Evolutionary conservation across 108 stramenopile genomes (phyloP).

Genomic region (Skeletonema marinoi): DNA sequence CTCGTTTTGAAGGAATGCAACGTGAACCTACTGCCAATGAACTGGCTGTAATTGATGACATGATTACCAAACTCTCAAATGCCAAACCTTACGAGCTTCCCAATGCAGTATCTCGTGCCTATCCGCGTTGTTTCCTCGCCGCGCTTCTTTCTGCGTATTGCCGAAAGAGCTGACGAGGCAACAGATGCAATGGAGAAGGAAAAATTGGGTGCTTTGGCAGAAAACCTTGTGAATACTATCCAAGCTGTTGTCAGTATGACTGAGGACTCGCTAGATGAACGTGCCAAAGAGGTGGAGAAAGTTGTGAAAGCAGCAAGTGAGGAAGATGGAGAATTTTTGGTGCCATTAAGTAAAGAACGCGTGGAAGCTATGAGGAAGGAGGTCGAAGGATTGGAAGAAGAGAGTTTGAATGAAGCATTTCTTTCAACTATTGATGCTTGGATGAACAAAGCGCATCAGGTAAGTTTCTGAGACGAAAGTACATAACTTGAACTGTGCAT

Average conservation of each 20-base stretch:
- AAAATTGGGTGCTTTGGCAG: conserved; percentile 68
- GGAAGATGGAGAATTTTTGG: conserved; percentile 87
- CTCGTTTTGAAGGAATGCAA: conserved; percentile 80
- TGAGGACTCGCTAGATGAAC: conserved; percentile 76
- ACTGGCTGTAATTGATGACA: conserved; percentile 84
- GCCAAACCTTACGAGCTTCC: conserved; percentile 89
- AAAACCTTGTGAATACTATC: conserved; percentile 74
- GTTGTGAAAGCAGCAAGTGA: conserved; percentile 86
- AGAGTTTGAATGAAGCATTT: conserved; percentile 79
- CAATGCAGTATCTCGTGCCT: conserved; percentile 76
- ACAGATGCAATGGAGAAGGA: conserved; percentile 53
- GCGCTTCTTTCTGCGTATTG: conserved; percentile 87
- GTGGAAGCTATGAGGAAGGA: conserved; percentile 67
- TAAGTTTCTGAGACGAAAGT: conserved; percentile 1
- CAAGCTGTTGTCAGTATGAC: conserved; percentile 80
- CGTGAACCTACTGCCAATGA: conserved; percentile 67
- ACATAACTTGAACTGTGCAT: background rate
- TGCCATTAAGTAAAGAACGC: conserved; percentile 71
- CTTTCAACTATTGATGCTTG: conserved; percentile 85
- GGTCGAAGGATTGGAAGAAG: conserved; percentile 61
- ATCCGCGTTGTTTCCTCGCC: conserved; percentile 86
- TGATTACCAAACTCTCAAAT: conserved; percentile 79
- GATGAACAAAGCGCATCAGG: conserved; percentile 87
- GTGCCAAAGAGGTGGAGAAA: conserved; percentile 76
- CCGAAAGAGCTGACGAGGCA: conserved; percentile 63